Percentiles rank a stretch among this genome's conserved stretches.
phyloP scores from a whole-genome alignment of 768 basidiomycete genomes.

The Phylloporus scabripes region DNA sequence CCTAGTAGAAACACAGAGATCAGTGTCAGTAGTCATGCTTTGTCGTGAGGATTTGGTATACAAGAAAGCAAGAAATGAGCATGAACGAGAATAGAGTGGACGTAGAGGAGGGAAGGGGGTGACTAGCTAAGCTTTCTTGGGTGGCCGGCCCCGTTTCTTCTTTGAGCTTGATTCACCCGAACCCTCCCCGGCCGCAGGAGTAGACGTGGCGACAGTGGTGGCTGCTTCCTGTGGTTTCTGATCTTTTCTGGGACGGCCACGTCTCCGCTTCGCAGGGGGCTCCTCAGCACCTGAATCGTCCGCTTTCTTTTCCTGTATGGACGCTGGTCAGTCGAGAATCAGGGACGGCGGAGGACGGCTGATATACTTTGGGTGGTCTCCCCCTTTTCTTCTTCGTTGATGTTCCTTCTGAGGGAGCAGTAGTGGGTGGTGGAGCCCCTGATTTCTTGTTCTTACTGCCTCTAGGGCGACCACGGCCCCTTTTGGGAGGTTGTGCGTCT shows the following conservation, averaged over 20 bases:
- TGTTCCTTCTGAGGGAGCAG: conserved; percentile 24
- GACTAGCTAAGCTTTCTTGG: conserved; percentile 35
- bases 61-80: conserved; percentile 32
- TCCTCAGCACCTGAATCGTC: conserved; percentile 50
- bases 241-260: conserved; percentile 70
- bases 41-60: conserved; percentile 32
- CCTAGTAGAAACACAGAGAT: conserved; percentile 32
- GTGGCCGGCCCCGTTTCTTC: conserved; percentile 73
- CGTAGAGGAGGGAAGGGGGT: conserved; percentile 1
- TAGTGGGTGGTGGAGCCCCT: conserved; percentile 30
- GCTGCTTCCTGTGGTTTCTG: conserved; percentile 42
- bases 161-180: conserved; percentile 46
- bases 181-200: conserved; percentile 31
- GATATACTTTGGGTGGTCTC: conserved; percentile 46
- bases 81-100: conserved; percentile 22
- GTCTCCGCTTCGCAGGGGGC: conserved; percentile 54
- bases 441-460: conserved; percentile 76
- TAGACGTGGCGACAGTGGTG: conserved; percentile 32
- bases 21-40: conserved; percentile 32
- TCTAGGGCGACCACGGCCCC: conserved; percentile 84
- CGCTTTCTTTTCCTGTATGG: conserved; percentile 30
- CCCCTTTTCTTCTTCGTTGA: conserved; percentile 43
- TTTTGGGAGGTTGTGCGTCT: conserved; percentile 47
- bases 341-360: conserved; percentile 10
- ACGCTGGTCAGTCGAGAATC: conserved; percentile 17